Evolutionary conservation across 2,329 filamentous ascomycete species (phyloP).

Genomic region (Furcasterigmium sp.): DNA sequence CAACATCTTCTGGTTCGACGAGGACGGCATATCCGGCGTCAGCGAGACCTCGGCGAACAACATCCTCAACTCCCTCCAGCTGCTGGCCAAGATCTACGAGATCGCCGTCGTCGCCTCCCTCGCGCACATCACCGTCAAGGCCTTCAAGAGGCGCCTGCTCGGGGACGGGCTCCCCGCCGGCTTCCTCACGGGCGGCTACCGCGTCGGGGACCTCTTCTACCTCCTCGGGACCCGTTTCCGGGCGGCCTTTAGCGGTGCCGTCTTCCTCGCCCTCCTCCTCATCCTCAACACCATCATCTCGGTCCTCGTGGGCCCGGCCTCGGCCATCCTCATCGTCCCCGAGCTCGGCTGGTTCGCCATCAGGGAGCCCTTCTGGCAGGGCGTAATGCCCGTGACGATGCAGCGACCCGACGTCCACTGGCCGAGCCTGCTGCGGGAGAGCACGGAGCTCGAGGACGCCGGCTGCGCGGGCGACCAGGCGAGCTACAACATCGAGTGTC

Average conservation of each 20-base stretch:
- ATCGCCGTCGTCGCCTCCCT: constrained; percentile 6
- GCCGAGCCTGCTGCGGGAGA: neutral
- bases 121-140: constrained; percentile 4
- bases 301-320: constrained; percentile 8
- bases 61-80: constrained; percentile 5
- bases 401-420: neutral
- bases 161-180: constrained; percentile 5
- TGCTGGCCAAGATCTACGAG: constrained; percentile 7
- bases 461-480: neutral
- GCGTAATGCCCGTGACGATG: neutral
- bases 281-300: constrained; percentile 6
- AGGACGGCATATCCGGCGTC: constrained; percentile 1
- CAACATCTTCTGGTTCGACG: constrained; percentile 6
- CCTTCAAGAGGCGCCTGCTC: constrained; percentile 2
- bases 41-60: constrained; percentile 3
- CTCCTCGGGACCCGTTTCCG: constrained; percentile 3
- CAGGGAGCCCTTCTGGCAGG: neutral
- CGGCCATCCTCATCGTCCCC: constrained; percentile 8
- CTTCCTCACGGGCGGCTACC: constrained; percentile 7
- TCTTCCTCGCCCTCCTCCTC: neutral
- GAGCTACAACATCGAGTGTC: neutral
- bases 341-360: constrained; percentile 2
- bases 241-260: neutral
- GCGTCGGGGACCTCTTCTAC: constrained; percentile 7
- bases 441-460: neutral